Evolutionary conservation across 768 basidiomycete species (phyloP).

Genomic region (Mycena rebaudengoi): DNA sequence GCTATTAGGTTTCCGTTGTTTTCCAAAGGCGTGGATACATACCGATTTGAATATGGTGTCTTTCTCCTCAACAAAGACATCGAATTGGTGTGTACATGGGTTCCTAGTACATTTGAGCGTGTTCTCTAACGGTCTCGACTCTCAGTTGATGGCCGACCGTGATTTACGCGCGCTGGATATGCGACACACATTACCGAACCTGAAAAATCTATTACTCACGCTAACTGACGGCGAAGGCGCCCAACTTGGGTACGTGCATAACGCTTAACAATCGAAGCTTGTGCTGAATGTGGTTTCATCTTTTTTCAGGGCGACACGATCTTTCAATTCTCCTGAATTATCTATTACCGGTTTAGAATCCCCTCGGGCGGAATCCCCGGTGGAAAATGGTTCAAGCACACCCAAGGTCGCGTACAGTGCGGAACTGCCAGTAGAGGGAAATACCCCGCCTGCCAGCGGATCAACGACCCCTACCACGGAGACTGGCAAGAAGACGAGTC

Average conservation of each 20-base stretch:
- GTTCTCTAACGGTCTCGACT: constrained; percentile 16
- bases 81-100: constrained; percentile 76
- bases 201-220: constrained; percentile 92
- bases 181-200: constrained; percentile 95
- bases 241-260: constrained; percentile 38
- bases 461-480: constrained; percentile 63
- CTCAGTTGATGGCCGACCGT: constrained; percentile 90
- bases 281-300: no score
- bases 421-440: constrained; percentile 39
- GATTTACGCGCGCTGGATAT: constrained; percentile 90
- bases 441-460: constrained; percentile 61
- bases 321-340: constrained; percentile 22
- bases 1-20: constrained; percentile 89
- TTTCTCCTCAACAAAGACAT: constrained; percentile 97
- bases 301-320: constrained; percentile 14
- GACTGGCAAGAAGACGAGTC: constrained; percentile 43
- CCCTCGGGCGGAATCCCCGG: constrained; percentile 33
- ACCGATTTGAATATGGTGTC: constrained; percentile 97
- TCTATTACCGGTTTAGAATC: constrained; percentile 30
- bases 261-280: constrained; percentile 28
- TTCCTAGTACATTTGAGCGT: constrained; percentile 10
- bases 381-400: constrained; percentile 37
- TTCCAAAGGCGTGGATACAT: constrained; percentile 93
- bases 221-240: constrained; percentile 75
- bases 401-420: constrained; percentile 44